Evolutionary conservation across 257 asterid genomes (phyloP).

Genomic region (Agastache rugosa): DNA sequence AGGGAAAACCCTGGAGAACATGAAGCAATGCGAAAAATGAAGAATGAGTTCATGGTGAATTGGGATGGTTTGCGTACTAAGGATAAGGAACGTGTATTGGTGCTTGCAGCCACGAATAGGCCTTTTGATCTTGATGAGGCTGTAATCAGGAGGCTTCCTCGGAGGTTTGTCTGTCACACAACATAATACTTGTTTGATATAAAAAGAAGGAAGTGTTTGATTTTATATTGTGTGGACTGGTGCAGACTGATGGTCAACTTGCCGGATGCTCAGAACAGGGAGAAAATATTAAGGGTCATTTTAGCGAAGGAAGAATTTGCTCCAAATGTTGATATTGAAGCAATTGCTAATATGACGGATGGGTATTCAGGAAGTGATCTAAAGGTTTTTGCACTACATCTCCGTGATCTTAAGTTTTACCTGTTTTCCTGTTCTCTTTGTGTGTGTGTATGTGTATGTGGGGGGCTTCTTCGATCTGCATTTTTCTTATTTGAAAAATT

Average conservation of each 20-base stretch:
- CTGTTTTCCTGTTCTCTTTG: neutral
- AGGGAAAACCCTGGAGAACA: constrained; percentile 97
- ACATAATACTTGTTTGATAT: constrained; percentile 17
- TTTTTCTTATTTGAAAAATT: constrained; percentile 24
- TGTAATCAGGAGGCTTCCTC: constrained; percentile 93
- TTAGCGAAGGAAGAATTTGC: constrained; percentile 77
- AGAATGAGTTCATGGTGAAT: constrained; percentile 91
- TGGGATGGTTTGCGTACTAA: constrained; percentile 96
- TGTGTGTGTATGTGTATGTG: neutral
- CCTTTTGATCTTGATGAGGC: constrained; percentile 98
- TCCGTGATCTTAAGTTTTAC: neutral
- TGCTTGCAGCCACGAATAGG: constrained; percentile 93
- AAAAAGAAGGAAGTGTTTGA: neutral
- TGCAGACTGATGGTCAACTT: constrained; percentile 91
- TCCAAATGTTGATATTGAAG: constrained; percentile 67
- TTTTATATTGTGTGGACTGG: constrained; percentile 23
- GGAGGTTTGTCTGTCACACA: constrained; percentile 56
- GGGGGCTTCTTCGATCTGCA: neutral
- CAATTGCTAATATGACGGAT: constrained; percentile 84
- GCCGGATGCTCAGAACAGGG: constrained; percentile 80
- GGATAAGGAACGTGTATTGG: constrained; percentile 92
- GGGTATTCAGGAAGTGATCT: constrained; percentile 97
- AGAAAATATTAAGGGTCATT: constrained; percentile 70
- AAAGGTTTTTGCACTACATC: constrained; percentile 63
- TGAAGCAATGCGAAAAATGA: constrained; percentile 98